A percentile compares a stretch with the other conserved stretches of the same genome.
These are phyloP conservation scores for Berberis thunbergii DNA, from an alignment of 164 flowering plant genomes.

Conservation along the genomic window DNA sequence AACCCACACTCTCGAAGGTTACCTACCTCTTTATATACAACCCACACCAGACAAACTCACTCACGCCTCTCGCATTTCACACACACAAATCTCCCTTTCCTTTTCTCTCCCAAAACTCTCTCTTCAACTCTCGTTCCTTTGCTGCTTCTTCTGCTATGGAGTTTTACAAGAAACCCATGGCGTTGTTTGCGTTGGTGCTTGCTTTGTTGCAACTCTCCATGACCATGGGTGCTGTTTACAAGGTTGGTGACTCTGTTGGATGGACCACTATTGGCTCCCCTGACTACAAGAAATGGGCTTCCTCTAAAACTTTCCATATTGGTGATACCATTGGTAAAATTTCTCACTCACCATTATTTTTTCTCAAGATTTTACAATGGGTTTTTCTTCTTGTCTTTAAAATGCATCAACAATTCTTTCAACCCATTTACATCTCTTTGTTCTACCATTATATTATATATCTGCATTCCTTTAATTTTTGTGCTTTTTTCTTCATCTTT, in stretches of 20 bases:
- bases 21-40: too few species aligned
- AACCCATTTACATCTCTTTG: background rate
- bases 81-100: background rate
- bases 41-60: background rate
- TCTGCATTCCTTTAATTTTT: too few species aligned
- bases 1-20: too few species aligned
- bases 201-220: constrained; percentile 2
- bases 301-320: constrained; percentile 38
- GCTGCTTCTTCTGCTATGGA: background rate
- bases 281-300: constrained; percentile 53
- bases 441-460: too few species aligned
- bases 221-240: constrained; percentile 24
- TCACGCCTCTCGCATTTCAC: background rate
- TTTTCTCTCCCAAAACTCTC: background rate
- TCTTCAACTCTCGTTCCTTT: background rate
- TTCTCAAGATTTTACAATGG: background rate
- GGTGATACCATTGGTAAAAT: constrained; percentile 48
- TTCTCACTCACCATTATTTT: background rate
- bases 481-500: too few species aligned
- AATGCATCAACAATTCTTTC: background rate
- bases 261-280: constrained; percentile 50
- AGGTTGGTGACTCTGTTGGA: constrained; percentile 56
- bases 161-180: background rate
- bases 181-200: constrained; percentile 8
- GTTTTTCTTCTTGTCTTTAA: background rate